Evolutionary conservation across 257 asterid species (phyloP), one percentile per base, ranked within the genome.

Genomic region (Rehmannia glutinosa): DNA sequence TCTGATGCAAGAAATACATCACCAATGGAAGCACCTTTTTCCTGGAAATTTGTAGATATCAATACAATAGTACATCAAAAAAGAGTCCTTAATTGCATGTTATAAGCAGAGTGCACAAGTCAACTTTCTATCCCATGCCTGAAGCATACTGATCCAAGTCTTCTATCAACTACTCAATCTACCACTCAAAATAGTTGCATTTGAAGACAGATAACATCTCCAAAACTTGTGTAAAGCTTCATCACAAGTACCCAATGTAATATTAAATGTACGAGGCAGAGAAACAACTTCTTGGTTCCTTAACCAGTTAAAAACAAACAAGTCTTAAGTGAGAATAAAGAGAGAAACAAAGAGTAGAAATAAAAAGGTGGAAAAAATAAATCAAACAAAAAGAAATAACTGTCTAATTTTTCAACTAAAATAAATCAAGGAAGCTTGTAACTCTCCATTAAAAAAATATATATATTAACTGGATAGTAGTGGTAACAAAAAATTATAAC

Each of bases 1-100:
- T 83, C 83, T 65, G 99, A 87, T 47, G 80, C 88, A 76, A 94
- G 83, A 78, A 61, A 94, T 58, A 94, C 97, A 76, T 91, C 97
- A 12, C 99, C 91, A 42, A 94, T 81, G 59, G 84, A 85, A 85
- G 99, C 99, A 82, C 95, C 97, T 87, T 94, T 94, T 46, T 96
- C 95, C 99, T 94, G 86, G 59, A 47, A 76, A 62, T 12, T 64
- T 38, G n/a, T n/a, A n/a, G n/a, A 74, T 12, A 66, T 62, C 61
- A 76, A 71, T 27, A 57, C 38, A 27, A 60, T 45, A 70, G 68
- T 38, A 66, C 20, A 62, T 36, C 36, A 60, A 13, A 38, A 68
- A 58, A 23, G 19, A 62, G 60, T 24, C 13, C 75, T 21, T 12
- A 28, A 20, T n/a, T 32, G 54, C 11, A 36, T 53, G 47, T 47